Percentiles rank a stretch among this genome's conserved stretches.
These are phyloP conservation scores for Aspergillus viridinutans DNA, from an alignment of 2,329 filamentous ascomycete species.

Conservation along the genomic window DNA sequence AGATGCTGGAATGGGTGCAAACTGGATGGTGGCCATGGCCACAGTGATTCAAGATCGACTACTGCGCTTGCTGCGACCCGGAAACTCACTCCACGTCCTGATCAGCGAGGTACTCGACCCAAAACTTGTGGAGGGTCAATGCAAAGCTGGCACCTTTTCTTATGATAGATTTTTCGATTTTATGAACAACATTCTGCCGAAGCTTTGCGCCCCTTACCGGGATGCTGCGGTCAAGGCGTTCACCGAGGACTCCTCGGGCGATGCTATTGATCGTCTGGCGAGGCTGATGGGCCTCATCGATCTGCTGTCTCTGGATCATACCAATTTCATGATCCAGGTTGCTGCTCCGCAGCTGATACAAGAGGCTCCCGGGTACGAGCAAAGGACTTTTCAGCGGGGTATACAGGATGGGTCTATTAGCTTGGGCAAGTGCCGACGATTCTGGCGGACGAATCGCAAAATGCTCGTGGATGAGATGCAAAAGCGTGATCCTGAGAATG, in stretches of 20 bases:
- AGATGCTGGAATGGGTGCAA: conserved; percentile 50
- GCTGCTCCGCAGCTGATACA: conserved; percentile 58
- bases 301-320: conserved; percentile 59
- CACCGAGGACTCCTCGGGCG: conserved; percentile 47
- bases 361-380: conserved; percentile 59
- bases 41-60: conserved; percentile 60
- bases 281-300: conserved; percentile 61
- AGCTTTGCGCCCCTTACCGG: conserved; percentile 62
- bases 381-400: conserved; percentile 54
- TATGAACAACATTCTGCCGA: conserved; percentile 59
- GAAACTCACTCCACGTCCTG: conserved; percentile 58
- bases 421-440: conserved; percentile 51
- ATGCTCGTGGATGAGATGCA: conserved; percentile 48
- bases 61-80: conserved; percentile 54
- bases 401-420: conserved; percentile 49
- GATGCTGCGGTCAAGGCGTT: conserved; percentile 57
- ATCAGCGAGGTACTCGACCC: conserved; percentile 60
- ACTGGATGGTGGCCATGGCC: conserved; percentile 64
- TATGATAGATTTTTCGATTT: conserved; percentile 62
- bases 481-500: conserved; percentile 40
- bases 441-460: conserved; percentile 47
- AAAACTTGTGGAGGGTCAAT: conserved; percentile 54
- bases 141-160: conserved; percentile 57
- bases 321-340: conserved; percentile 61
- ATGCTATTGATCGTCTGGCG: conserved; percentile 61